Base-by-base conservation (phyloP, 2,329 filamentous ascomycete genomes). In the Ceratocystis cubensis region DNA sequence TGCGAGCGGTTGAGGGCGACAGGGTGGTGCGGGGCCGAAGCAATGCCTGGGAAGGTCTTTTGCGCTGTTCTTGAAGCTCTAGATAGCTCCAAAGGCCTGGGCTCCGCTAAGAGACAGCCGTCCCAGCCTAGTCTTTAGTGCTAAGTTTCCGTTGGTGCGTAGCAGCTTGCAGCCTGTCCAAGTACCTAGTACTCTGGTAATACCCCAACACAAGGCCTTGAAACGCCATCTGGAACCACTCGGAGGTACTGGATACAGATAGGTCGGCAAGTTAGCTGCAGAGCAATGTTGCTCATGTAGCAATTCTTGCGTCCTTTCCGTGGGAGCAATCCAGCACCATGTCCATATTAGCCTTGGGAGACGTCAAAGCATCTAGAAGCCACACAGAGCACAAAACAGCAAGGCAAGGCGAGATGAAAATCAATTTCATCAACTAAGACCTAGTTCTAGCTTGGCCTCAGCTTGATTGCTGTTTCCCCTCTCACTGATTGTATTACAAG, bases 1-100 rank as follows among this genome's bases (percentile, higher is more conserved):
- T 66, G 65, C 65, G 62, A 56, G 37, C 64, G 30, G 25, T 45
- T 46, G n/a, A 33, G 65, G 53, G 61, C 53, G 53, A 63, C 61
- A 25, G 56, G 50, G 45, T 17, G 33, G 46, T n/a, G 56, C 65
- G 56, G 56, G 56, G 46, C 65, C 30, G 20, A 37, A 25, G 20
- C 28, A 37, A 45, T 30, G 20, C 22, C 25, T 56, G n/a, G 15
- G 17, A 56, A 13, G 7, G n/a, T 20, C 8, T n/a, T 25, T 50
- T 50, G 25, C 6, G 17, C 48, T 50, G 48, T 22, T 50, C 48
- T 22, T 50, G 48, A 22, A 50, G 48, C 20, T 50, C 22, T 50
- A 20, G 48, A 5, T 50, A 57, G 53, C 53, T 57, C 53, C 17
- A 57, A 33, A n/a, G 53, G 10, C 53, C 53, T 33, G n/a, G 53